A percentile compares a stretch with the other conserved stretches of the same genome.
Evolutionary conservation across 2,329 filamentous ascomycete genomes (phyloP).

Genomic region (Tolypocladium pustulatum): DNA sequence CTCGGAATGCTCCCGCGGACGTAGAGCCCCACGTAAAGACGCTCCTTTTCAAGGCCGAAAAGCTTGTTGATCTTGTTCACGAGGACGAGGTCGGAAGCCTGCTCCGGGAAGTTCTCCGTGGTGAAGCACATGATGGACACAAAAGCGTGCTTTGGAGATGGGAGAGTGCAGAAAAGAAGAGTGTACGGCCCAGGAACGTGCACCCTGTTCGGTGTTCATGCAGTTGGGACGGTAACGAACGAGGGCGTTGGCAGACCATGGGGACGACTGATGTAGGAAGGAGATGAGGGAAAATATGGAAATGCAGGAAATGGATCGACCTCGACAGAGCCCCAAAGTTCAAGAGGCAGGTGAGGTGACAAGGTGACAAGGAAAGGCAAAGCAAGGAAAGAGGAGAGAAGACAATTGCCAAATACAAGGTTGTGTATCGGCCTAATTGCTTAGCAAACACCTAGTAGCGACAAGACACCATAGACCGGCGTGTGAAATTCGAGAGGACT

Average conservation of each 20-base stretch:
- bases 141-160: background rate
- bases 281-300: background rate
- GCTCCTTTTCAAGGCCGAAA: constrained; percentile 2
- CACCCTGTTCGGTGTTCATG: too few relatives aligned
- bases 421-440: background rate
- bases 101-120: background rate
- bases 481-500: background rate
- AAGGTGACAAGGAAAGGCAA: background rate
- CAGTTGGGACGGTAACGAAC: background rate
- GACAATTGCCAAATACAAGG: background rate
- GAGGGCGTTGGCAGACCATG: background rate
- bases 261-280: background rate
- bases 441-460: background rate
- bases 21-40: constrained; percentile 12
- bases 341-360: background rate
- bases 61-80: background rate
- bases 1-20: constrained; percentile 3
- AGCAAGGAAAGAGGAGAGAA: background rate
- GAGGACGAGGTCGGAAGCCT: constrained; percentile 1
- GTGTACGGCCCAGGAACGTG: too few relatives aligned
- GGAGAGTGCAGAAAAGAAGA: background rate
- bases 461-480: background rate
- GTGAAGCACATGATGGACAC: constrained; percentile 1
- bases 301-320: too few relatives aligned
- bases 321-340: background rate